Evolutionary conservation across 768 basidiomycete species (phyloP), one percentile per base, ranked within the genome.

Genomic region (Coprinopsis strossmayeri): DNA sequence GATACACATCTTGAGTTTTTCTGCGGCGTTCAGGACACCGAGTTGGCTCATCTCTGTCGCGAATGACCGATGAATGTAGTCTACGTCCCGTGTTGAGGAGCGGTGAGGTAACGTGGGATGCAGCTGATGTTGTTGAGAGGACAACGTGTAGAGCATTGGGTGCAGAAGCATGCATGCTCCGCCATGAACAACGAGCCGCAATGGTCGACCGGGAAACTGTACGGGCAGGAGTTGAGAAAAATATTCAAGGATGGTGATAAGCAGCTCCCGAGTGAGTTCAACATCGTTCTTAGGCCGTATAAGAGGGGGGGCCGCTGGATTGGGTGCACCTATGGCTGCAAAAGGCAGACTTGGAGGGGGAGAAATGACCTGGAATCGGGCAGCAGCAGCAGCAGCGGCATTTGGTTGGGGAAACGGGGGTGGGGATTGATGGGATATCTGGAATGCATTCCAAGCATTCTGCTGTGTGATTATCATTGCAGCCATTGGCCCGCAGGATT

Each of bases 131-230:
- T 70, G 56, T 21, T 69, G 61, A 18, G 58, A 43, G 0, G 67
- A 59, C 44, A 74, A 65, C 2, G 51, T 49, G 47, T 67, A 59
- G 0, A 76, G 58, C 1, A 63, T 59, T 0, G 69, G 70, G 39
- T 87, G 83, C 1, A 87, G 70, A 20, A 87, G 72, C 82, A 87
- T 85, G 48, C 82, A 82, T 0, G 82, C 84, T 0, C 85, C 85
- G 18, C 85, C 85, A 49, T 87, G 85, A 0, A 84, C 69, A 41
- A 86, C 78, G 15, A 87, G 70, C 4, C 78, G 73, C 2, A 87
- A 69, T 28, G 71, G 74, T 2, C 41, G 57, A 27, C 60, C 60
- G n/a, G 69, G 67, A 56, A 86, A 85, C 4, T 61, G 62, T 1
- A 58, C 53, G 11, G 69, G 59, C 1, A 81, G 64, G 11, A 74